Conservation (phyloP, 139 green algal species). For the Chlorella sp. region DNA sequence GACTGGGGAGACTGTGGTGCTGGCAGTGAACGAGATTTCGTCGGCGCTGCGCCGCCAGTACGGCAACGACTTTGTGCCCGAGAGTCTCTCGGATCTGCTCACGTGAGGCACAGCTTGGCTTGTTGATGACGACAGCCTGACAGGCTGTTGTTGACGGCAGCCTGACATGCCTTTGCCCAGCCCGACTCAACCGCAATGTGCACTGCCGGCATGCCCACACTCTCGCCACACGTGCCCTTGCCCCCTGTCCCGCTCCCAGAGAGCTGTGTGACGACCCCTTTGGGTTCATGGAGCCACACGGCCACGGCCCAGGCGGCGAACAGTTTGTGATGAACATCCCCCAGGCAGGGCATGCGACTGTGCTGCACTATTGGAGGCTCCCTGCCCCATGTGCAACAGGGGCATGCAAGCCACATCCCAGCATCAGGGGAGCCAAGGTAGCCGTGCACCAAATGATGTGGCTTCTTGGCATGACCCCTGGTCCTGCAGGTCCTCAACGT, state of each 20-base stretch:
- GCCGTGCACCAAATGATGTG: too few relatives aligned
- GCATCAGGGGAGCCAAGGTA: too few relatives aligned
- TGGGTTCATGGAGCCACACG: constrained; percentile 40
- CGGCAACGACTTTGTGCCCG: constrained; percentile 13
- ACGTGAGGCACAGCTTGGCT: background rate
- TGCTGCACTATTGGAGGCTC: too few relatives aligned
- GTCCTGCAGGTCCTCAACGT: constrained; percentile 42
- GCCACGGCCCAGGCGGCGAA: constrained; percentile 20
- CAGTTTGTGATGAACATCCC: constrained; percentile 50
- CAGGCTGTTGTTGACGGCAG: too few relatives aligned
- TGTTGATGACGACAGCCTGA: background rate
- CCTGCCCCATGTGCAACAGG: too few relatives aligned
- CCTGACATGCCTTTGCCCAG: too few relatives aligned
- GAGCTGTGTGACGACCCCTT: constrained; percentile 42
- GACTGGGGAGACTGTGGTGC: constrained; percentile 9
- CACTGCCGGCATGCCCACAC: too few relatives aligned
- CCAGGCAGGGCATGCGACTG: too few relatives aligned
- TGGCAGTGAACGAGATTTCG: constrained; percentile 7
- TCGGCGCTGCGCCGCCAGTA: constrained; percentile 5
- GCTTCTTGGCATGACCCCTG: too few relatives aligned
- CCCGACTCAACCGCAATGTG: too few relatives aligned
- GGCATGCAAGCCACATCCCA: too few relatives aligned
- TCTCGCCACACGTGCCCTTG: too few relatives aligned
- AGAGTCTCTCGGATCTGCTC: background rate
- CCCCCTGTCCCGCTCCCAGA: background rate